A percentile compares a stretch with the other conserved stretches of the same genome.
Conservation (phyloP, 2,329 filamentous ascomycete species). For the Aureobasidium sp. region DNA sequence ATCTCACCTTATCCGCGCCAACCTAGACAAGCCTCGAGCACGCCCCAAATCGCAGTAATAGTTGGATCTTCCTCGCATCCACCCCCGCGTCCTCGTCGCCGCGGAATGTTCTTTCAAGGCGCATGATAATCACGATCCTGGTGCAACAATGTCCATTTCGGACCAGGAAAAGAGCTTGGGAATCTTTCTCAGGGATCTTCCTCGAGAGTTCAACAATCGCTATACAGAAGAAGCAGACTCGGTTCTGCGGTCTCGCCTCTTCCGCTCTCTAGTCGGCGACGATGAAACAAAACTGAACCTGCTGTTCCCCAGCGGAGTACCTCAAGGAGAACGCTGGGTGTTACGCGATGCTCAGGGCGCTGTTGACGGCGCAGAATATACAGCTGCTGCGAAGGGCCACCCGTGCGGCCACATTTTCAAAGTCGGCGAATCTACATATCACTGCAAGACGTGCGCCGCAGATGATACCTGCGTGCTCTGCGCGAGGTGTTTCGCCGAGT, state of each 20-base stretch:
- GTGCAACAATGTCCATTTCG: constrained; percentile 29
- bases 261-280: constrained; percentile 76
- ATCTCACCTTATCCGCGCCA: too few relatives aligned
- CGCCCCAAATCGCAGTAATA: neutral
- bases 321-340: constrained; percentile 50
- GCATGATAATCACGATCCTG: constrained; percentile 1
- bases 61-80: neutral
- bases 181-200: constrained; percentile 71
- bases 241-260: constrained; percentile 71
- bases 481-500: constrained; percentile 88
- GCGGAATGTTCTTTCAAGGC: constrained; percentile 13
- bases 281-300: constrained; percentile 66
- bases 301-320: constrained; percentile 68
- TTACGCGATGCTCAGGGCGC: constrained; percentile 82
- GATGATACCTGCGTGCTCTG: constrained; percentile 96
- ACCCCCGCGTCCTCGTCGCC: neutral
- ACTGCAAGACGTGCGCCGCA: constrained; percentile 86
- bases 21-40: neutral
- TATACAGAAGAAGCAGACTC: constrained; percentile 66
- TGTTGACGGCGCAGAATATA: constrained; percentile 92
- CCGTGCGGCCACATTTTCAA: constrained; percentile 98
- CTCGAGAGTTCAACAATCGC: constrained; percentile 63
- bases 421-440: constrained; percentile 84
- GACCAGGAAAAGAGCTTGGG: constrained; percentile 62
- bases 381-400: constrained; percentile 81